Conservation (phyloP, 2,329 filamentous ascomycete genomes). For the Alternaria ventricosa region DNA sequence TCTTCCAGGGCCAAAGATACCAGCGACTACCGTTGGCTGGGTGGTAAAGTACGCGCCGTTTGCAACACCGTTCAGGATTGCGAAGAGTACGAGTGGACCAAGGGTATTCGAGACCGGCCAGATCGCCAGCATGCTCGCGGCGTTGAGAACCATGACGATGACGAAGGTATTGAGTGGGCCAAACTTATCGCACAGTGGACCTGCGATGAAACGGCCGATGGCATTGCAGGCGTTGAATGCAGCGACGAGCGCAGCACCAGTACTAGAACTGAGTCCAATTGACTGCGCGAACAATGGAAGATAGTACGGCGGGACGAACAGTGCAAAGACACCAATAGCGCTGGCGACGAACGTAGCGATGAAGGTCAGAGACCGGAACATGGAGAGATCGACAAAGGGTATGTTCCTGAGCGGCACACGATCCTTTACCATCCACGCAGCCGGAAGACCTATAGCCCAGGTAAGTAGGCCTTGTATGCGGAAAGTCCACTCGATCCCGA, state of each 20-base stretch:
- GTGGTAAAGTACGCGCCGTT: constrained; percentile 40
- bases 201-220: constrained; percentile 35
- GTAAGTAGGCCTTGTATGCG: constrained; percentile 36
- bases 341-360: constrained; percentile 32
- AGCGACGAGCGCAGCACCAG: constrained; percentile 35
- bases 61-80: constrained; percentile 37
- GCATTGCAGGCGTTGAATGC: constrained; percentile 40
- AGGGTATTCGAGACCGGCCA: constrained; percentile 38
- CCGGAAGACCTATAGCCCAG: constrained; percentile 32
- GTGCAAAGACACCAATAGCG: constrained; percentile 33
- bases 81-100: constrained; percentile 35
- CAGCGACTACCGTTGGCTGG: constrained; percentile 37
- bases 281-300: constrained; percentile 38
- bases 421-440: constrained; percentile 35
- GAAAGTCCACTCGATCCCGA: constrained; percentile 43
- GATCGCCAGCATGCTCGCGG: constrained; percentile 38
- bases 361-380: constrained; percentile 34
- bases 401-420: constrained; percentile 25
- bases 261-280: constrained; percentile 32
- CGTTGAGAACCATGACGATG: constrained; percentile 34
- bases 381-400: constrained; percentile 32
- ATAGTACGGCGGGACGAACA: constrained; percentile 42
- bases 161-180: constrained; percentile 43
- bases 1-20: constrained; percentile 35
- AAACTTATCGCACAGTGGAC: constrained; percentile 37